Base-by-base conservation (phyloP, 495 filamentous ascomycete species). In the Hyaloscypha finlandica region DNA sequence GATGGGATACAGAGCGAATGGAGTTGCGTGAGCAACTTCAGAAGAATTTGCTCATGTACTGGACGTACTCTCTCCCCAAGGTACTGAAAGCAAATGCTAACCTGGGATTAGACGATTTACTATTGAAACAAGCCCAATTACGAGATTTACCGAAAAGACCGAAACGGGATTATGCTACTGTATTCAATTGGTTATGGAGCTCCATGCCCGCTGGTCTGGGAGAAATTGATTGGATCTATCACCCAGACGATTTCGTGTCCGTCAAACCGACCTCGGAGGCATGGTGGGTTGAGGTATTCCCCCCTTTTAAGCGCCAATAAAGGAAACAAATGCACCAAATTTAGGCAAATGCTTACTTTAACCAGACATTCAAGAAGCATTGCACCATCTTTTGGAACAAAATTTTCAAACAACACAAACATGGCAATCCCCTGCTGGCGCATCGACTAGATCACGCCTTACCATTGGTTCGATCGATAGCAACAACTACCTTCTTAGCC, bases 1-100 rank as follows among this genome's bases (percentile, higher is more conserved):
- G 19, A 22, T 61, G 59, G 59, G 39, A 61, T 30, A 5, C 31
- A 12, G 59, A 61, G n/a, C 59, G 35, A 1, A 61, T 39, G 19
- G 9, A 20, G 1, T n/a, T 61, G 59, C 1, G 4, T 1, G 31
- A 61, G 22, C 1, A 61, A 32, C 1, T 61, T n/a, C 16, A 35
- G 19, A 4, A 2, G 30, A 59, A 59, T 1, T 19, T 32, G 9
- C 14, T 16, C 19, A 29, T 6, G 1, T 59, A 59, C 30, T 19
- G 56, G 16, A 25, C 0, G 56, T 59, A 31, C 6, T 9, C 16
- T 20, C 51, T 53, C 51, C 5, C 16, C 9, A 29, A 53, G 1
- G 9, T n/a, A 16, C 2, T 53, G 51, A 53, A 53, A n/a, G 1
- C 22, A 29, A 53, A 4, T 1, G 16, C 51, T 53, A 53, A 53